A percentile compares a stretch with the other conserved stretches of the same genome.
These are phyloP conservation scores for Trichosporon asahii DNA, from an alignment of 1,284 basidiomycete species.

Conservation along the genomic window DNA sequence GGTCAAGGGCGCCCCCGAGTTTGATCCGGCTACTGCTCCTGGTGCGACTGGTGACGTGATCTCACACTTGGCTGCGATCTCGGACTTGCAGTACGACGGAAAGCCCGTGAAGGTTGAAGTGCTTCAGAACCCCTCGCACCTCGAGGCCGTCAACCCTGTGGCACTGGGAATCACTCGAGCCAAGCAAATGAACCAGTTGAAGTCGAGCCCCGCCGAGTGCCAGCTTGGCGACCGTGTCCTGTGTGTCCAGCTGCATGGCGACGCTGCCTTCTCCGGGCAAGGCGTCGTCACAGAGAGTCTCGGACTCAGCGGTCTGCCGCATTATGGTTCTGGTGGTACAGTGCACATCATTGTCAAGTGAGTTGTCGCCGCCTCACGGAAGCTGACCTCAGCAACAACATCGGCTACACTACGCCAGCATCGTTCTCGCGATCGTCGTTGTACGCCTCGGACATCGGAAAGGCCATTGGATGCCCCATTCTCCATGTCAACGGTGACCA, in stretches of 20 bases:
- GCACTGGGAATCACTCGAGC: slow-evolving; percentile 85
- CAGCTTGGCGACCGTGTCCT: slow-evolving; percentile 78
- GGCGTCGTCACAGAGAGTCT: slow-evolving; percentile 84
- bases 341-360: slow-evolving; percentile 89
- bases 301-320: slow-evolving; percentile 77
- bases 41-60: slow-evolving; percentile 77
- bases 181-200: slow-evolving; percentile 80
- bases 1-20: slow-evolving; percentile 72
- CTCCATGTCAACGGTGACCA: slow-evolving; percentile 89
- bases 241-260: slow-evolving; percentile 83
- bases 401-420: slow-evolving; percentile 85
- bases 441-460: slow-evolving; percentile 84
- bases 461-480: slow-evolving; percentile 82
- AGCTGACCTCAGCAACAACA: slow-evolving; percentile 55
- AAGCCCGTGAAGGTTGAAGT: slow-evolving; percentile 66
- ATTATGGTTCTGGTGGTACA: slow-evolving; percentile 82
- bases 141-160: slow-evolving; percentile 80
- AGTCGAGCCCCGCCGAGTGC: slow-evolving; percentile 61
- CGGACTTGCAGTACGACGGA: slow-evolving; percentile 45
- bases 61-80: slow-evolving; percentile 66
- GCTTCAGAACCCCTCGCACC: slow-evolving; percentile 81
- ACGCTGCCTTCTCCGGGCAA: slow-evolving; percentile 84
- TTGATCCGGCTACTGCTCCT: slow-evolving; percentile 60
- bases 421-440: slow-evolving; percentile 74
- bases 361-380: slow-evolving; percentile 37